Percentiles rank a stretch among this genome's conserved stretches.
phyloP scores from a whole-genome alignment of 1,139 yeast genomes.

The Hemisphaericaspora lyxosophila region DNA sequence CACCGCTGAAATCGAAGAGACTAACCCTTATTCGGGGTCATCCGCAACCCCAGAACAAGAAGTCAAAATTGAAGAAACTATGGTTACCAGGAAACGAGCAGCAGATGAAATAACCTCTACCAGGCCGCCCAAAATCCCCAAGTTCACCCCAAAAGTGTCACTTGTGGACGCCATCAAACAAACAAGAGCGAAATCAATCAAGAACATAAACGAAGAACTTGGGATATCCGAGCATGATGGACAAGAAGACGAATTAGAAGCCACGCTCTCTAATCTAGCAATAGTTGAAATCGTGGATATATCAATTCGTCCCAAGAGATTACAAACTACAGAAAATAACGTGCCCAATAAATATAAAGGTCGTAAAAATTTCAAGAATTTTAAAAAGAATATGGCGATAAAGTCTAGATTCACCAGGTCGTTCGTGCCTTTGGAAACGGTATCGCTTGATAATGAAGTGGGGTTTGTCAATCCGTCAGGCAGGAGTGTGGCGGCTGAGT shows the following conservation, averaged over 20 bases:
- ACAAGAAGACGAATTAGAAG: conserved; percentile 14
- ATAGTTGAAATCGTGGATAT: conserved; percentile 38
- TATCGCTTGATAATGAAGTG: conserved; percentile 15
- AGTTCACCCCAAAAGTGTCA: conserved; percentile 19
- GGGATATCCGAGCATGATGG: conserved; percentile 22
- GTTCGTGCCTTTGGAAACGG: conserved; percentile 25
- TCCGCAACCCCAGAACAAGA: neutral
- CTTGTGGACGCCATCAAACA: conserved; percentile 36
- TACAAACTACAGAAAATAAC: neutral
- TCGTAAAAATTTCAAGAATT: conserved; percentile 40
- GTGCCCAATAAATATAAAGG: conserved; percentile 19
- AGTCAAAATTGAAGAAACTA: neutral
- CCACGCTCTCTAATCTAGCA: conserved; percentile 24
- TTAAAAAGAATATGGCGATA: conserved; percentile 28
- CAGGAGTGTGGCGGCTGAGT: conserved; percentile 21
- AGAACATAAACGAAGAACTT: conserved; percentile 27
- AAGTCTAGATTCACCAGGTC: conserved; percentile 25
- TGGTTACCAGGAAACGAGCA: neutral
- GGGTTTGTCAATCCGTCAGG: neutral
- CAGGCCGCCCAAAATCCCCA: conserved; percentile 13
- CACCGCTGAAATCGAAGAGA: conserved; percentile 1
- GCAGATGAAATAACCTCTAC: conserved; percentile 1
- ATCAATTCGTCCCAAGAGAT: conserved; percentile 11
- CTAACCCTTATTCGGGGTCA: neutral
- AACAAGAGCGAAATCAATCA: conserved; percentile 29